A percentile compares a stretch with the other conserved stretches of the same genome.
phyloP scores from a whole-genome alignment of 176 grass and related monocot genomes.

The Tuctoria greenei region DNA sequence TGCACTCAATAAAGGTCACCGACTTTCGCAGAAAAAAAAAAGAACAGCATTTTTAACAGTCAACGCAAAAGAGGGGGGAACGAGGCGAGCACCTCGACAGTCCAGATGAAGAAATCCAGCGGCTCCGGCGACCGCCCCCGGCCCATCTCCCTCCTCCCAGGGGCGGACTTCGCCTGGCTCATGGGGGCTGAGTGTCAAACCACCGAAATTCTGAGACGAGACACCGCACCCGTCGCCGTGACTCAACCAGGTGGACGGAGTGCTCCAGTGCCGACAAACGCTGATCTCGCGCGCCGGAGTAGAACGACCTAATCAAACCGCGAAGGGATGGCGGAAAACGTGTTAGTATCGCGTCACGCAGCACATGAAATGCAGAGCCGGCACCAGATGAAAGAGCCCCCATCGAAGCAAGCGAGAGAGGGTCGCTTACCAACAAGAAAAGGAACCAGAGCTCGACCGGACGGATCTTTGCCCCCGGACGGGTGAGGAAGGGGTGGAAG shows the following conservation, averaged over 20 bases:
- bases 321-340: not conserved
- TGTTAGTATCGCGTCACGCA: not conserved
- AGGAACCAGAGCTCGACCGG: not conserved
- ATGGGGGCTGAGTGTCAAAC: slow-evolving; percentile 16
- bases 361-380: not conserved
- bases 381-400: not conserved
- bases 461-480: not conserved
- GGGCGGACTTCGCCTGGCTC: not conserved
- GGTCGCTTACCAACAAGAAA: not conserved
- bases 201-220: not conserved
- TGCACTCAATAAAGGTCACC: not conserved
- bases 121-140: slow-evolving; percentile 59
- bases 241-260: not conserved
- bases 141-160: slow-evolving; percentile 50
- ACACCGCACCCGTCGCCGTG: not conserved
- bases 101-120: slow-evolving; percentile 80
- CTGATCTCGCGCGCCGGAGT: slow-evolving; percentile 1
- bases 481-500: not conserved
- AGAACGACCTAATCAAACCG: not conserved
- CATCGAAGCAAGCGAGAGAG: not conserved
- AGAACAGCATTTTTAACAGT: not conserved
- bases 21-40: not conserved
- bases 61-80: not conserved
- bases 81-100: slow-evolving; percentile 50
- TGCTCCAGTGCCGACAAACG: not conserved